Conservation (phyloP, 208 protist genomes). For the Crithidia expoeki region DNA sequence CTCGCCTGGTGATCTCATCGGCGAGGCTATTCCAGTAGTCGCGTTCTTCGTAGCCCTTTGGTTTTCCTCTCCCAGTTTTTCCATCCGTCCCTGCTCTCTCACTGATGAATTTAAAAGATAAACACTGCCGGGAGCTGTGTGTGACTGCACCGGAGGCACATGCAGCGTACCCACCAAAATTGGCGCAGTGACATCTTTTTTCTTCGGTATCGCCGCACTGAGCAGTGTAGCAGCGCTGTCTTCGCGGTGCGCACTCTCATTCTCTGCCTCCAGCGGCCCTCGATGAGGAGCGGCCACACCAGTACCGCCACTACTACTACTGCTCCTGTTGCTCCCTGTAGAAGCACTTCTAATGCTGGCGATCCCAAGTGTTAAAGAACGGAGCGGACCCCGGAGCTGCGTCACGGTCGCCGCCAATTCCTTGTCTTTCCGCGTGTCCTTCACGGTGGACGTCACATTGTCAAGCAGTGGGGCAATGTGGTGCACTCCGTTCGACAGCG, state of each 20-base stretch:
- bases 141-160: neutral
- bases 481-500: slow-evolving; percentile 34
- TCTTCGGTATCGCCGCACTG: neutral
- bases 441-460: slow-evolving; percentile 8
- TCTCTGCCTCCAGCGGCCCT: neutral
- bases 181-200: neutral
- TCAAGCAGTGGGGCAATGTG: slow-evolving; percentile 20
- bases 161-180: neutral
- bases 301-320: neutral
- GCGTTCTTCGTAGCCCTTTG: too few relatives aligned
- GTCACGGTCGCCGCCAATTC: neutral
- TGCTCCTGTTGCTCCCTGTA: neutral
- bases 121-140: neutral
- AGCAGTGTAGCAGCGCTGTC: neutral
- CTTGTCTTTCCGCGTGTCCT: neutral
- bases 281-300: neutral
- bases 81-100: neutral
- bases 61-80: neutral
- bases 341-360: too few relatives aligned
- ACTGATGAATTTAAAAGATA: neutral
- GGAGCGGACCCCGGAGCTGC: neutral
- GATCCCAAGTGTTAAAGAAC: neutral
- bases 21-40: too few relatives aligned
- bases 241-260: neutral
- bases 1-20: neutral